phyloP scores from a whole-genome alignment of 345 rosid species.

The Tarenaya hassleriana region DNA sequence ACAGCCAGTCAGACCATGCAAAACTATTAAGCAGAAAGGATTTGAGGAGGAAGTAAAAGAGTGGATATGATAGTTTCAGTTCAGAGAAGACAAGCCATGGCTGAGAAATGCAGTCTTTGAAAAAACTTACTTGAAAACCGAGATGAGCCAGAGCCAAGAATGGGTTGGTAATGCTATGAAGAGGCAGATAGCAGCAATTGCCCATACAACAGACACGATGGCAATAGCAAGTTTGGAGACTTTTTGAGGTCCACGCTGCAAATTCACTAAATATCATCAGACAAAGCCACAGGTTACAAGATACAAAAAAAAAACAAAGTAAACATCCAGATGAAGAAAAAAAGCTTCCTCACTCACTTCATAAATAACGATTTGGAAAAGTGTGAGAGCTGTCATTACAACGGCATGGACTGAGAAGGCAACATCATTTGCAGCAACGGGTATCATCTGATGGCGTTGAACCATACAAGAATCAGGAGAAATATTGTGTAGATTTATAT shows the following conservation, averaged over 20 bases:
- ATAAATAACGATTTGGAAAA: conserved; percentile 68
- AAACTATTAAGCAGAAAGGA: too few relatives aligned
- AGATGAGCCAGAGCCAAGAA: conserved; percentile 84
- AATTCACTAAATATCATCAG: conserved; percentile 14
- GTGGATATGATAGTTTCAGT: too few relatives aligned
- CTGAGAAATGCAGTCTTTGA: too few relatives aligned
- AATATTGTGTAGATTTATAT: neutral
- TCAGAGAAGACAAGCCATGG: too few relatives aligned
- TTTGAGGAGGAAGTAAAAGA: too few relatives aligned
- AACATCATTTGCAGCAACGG: conserved; percentile 89
- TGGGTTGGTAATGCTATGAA: conserved; percentile 64
- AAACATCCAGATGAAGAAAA: neutral
- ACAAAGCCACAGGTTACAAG: neutral
- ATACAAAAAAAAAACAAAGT: conserved; percentile 2
- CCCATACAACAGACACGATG: conserved; percentile 52
- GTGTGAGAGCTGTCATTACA: conserved; percentile 52
- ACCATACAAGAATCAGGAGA: neutral
- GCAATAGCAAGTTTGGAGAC: conserved; percentile 54
- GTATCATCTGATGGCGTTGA: conserved; percentile 64
- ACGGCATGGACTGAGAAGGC: conserved; percentile 93
- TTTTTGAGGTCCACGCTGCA: conserved; percentile 81
- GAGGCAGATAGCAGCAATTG: conserved; percentile 55
- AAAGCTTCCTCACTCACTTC: conserved; percentile 41
- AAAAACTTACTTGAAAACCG: conserved; percentile 68
- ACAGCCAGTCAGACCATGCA: too few relatives aligned